phyloP scores from a whole-genome alignment of 2,329 filamentous ascomycete species.

The Aspergillus neoniger region DNA sequence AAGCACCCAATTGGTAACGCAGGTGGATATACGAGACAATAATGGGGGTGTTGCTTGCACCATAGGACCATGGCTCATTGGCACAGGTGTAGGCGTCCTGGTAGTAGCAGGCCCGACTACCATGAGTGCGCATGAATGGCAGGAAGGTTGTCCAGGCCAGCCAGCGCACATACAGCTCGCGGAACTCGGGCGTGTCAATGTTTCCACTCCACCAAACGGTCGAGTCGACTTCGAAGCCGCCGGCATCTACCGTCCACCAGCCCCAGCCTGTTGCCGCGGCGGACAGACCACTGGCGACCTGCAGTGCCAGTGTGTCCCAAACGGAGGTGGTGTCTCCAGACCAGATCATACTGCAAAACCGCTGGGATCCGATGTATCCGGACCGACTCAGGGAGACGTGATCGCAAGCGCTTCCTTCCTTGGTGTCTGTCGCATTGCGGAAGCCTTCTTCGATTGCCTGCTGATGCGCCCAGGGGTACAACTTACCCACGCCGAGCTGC shows the following conservation, averaged over 20 bases:
- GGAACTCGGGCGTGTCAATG: conserved; percentile 54
- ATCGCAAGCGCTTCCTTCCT: conserved; percentile 42
- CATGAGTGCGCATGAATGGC: conserved; percentile 63
- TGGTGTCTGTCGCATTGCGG: conserved; percentile 50
- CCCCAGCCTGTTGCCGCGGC: conserved; percentile 63
- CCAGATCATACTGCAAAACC: conserved; percentile 64
- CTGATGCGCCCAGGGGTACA: conserved; percentile 60
- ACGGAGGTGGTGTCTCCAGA: conserved; percentile 62
- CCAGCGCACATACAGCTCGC: conserved; percentile 64
- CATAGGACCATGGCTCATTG: conserved; percentile 65
- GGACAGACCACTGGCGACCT: conserved; percentile 62
- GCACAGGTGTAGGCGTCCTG: conserved; percentile 40
- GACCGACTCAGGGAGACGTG: conserved; percentile 56
- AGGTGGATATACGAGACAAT: conserved; percentile 59
- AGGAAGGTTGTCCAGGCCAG: conserved; percentile 65
- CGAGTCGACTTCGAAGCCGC: conserved; percentile 60
- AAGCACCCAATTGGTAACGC: conserved; percentile 52
- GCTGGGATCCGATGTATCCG: conserved; percentile 59
- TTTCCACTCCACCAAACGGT: conserved; percentile 51
- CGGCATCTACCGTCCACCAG: conserved; percentile 69
- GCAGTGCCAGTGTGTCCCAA: conserved; percentile 59
- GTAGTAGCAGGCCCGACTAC: conserved; percentile 56
- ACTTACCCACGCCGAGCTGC: conserved; percentile 57
- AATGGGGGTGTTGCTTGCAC: conserved; percentile 58
- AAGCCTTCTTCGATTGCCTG: conserved; percentile 61